Base-by-base conservation (phyloP, 2,329 filamentous ascomycete species). In the Aspergillus sp. region DNA sequence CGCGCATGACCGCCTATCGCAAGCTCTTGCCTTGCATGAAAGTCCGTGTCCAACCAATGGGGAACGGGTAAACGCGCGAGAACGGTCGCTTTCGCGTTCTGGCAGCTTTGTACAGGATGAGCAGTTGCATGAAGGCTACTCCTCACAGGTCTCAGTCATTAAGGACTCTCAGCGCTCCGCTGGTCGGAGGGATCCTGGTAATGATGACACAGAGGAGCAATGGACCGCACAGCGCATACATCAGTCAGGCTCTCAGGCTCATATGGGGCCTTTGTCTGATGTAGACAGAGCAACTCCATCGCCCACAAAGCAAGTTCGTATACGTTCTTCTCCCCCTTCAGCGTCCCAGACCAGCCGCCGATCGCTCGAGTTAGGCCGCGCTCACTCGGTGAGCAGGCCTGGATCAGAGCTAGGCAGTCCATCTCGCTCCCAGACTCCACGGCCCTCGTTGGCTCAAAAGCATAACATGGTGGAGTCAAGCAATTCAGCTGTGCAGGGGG, bases 1-100 rank as follows among this genome's bases (percentile, higher is more conserved):
- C 61, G 72, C 76, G 8, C 76, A 79, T 58, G 71, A 73, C 57
- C 73, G 75, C 4, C 70, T 78, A 48, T 79, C 77, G 3, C 74
- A 76, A 51, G 71, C 63, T 17, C 70, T 78, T 30, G 70, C 71
- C 42, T 56, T 76, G 23, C 65, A 72, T 41, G 62, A 62, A 2
- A 66, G 64, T 39, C 63, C 62, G 39, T 60, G 66, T 25, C 57
- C 61, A 21, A 62, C 57, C 32, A 61, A 52, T 17, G 57, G 51
- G 19, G 44, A 54, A 6, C 39, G 55, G 13, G 54, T 60, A 3
- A 58, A 54, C 17, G 54, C 60, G 19, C 48, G 32, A 44, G 25
- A 49, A 21, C 54, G 48, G 8, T 27, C 44, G 39, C 52, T 39
- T 19, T 56, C 25, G 54, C 48, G 58, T 7, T 25, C 58, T 2